phyloP scores from a whole-genome alignment of 495 filamentous ascomycete genomes.

The Lichina pygmaea region DNA sequence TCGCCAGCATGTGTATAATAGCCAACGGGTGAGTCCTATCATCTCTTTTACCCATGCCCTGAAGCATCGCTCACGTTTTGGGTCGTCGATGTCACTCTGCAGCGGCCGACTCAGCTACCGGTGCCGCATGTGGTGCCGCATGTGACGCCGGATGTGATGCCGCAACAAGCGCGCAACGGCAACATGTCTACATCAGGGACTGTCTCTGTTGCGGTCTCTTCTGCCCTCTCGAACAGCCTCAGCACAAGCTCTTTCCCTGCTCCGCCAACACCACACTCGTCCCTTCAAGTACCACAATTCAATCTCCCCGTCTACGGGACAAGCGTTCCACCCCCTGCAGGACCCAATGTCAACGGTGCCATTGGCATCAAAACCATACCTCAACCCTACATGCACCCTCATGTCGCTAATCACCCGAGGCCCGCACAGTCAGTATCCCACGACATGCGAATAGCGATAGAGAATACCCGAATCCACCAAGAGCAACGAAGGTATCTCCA shows the following conservation, averaged over 20 bases:
- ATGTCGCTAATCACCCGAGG: slow-evolving; percentile 27
- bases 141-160: slow-evolving; percentile 9
- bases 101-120: background rate
- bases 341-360: slow-evolving; percentile 21
- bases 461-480: slow-evolving; percentile 30
- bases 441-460: slow-evolving; percentile 20
- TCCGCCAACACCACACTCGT: slow-evolving; percentile 16
- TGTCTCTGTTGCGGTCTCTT: slow-evolving; percentile 12
- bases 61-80: background rate
- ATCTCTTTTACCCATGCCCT: background rate
- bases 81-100: background rate
- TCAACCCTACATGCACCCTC: slow-evolving; percentile 40
- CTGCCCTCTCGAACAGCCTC: slow-evolving; percentile 5
- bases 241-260: slow-evolving; percentile 1
- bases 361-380: slow-evolving; percentile 43
- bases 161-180: slow-evolving; percentile 15
- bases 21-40: slow-evolving; percentile 26
- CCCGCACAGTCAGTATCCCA: slow-evolving; percentile 26
- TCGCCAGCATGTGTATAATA: slow-evolving; percentile 31
- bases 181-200: slow-evolving; percentile 7
- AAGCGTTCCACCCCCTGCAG: slow-evolving; percentile 5
- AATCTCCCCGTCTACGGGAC: slow-evolving; percentile 13
- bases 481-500: slow-evolving; percentile 16
- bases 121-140: slow-evolving; percentile 9
- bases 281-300: background rate